Evolutionary conservation across 1,284 basidiomycete species (phyloP).

Genomic region (Ustilago xerochloae): DNA sequence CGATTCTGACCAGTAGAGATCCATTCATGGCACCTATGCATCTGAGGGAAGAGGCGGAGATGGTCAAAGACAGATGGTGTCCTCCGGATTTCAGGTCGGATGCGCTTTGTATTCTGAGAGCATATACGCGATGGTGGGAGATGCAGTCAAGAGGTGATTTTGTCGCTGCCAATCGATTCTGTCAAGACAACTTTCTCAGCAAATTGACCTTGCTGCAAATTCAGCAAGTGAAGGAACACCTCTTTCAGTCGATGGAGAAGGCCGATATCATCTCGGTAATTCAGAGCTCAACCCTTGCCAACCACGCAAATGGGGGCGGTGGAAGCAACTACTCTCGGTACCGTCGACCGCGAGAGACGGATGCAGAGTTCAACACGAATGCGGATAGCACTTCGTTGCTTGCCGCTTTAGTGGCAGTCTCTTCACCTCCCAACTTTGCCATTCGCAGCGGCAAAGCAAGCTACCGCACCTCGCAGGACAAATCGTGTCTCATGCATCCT

Average conservation of each 20-base stretch:
- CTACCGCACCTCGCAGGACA: conserved; percentile 85
- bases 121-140: conserved; percentile 81
- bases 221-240: conserved; percentile 83
- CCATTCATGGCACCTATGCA: conserved; percentile 84
- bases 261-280: conserved; percentile 69
- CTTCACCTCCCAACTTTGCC: conserved; percentile 92
- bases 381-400: conserved; percentile 82
- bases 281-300: conserved; percentile 32
- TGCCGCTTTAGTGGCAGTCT: conserved; percentile 85
- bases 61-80: conserved; percentile 83
- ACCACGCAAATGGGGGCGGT: not conserved
- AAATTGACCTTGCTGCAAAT: conserved; percentile 85
- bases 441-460: conserved; percentile 80
- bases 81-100: conserved; percentile 86
- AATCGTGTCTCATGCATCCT: conserved; percentile 85
- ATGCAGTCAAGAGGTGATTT: conserved; percentile 55
- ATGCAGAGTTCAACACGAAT: conserved; percentile 74
- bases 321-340: conserved; percentile 29
- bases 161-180: conserved; percentile 79
- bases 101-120: conserved; percentile 81
- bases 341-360: conserved; percentile 48
- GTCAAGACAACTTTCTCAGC: conserved; percentile 86
- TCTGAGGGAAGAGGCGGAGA: conserved; percentile 71
- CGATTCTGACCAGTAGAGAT: conserved; percentile 88
- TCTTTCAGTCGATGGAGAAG: conserved; percentile 81